Evolutionary conservation across 305 asterid genomes (phyloP).

Genomic region (Fraxinus baroniana): DNA sequence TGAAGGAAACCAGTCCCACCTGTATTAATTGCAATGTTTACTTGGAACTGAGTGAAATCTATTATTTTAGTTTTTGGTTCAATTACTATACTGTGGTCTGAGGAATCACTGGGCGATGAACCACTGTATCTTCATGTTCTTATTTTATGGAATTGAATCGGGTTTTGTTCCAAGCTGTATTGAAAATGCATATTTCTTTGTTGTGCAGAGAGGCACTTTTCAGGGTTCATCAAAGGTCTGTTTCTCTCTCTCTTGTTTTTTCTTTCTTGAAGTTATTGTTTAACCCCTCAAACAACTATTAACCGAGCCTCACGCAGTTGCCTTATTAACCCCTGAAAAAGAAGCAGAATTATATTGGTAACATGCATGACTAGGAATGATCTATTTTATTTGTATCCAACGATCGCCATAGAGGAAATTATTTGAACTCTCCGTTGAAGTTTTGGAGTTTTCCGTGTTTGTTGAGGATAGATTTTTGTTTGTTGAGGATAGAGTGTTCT

Average conservation of each 20-base stretch:
- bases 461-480: background rate
- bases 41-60: background rate
- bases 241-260: background rate
- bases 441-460: background rate
- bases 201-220: constrained; percentile 52
- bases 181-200: constrained; percentile 10
- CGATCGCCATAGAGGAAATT: background rate
- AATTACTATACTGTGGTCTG: background rate
- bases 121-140: background rate
- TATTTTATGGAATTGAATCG: background rate
- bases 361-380: background rate
- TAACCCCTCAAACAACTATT: background rate
- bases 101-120: background rate
- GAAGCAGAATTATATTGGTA: background rate
- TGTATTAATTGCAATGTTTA: background rate
- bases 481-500: background rate
- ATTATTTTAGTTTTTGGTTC: background rate
- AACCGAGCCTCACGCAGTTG: background rate
- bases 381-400: background rate
- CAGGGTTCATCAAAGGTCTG: constrained; percentile 47
- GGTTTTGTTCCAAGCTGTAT: background rate
- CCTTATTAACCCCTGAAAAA: background rate
- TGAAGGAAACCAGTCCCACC: background rate
- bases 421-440: background rate
- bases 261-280: background rate